Evolutionary conservation across 2,329 filamentous ascomycete species (phyloP), one percentile per base, ranked within the genome.

Genomic region (Raffaelea albimanens): DNA sequence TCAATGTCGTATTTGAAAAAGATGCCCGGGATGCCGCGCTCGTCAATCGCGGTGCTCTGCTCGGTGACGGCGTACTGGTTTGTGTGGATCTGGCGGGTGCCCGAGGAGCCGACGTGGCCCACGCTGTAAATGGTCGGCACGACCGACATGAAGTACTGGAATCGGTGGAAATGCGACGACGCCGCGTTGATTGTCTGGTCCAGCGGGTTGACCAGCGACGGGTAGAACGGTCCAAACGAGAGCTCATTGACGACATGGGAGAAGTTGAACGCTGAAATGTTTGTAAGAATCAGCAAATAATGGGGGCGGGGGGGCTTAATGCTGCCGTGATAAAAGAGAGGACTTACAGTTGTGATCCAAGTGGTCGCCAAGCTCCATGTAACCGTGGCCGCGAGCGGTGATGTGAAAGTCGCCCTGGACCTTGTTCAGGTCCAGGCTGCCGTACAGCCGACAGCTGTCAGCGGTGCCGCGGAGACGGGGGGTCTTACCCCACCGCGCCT

Each of bases 1-100:
- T 98, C 93, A 57, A 98, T 96, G 63, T 97, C 91, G 68, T 95
- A 98, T 70, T 97, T 98, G 76, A 98, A 87, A 63, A 97, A 98
- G 52, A 98, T 81, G 29, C 93, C 93, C 0, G 93, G 93, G 1
- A 96, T 78, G 50, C 71, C 69, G 56, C 73, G 80, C 58, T 94
- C 85, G 47, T 73, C 70, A 39, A 94, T 76, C 33, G 73, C 68
- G 58, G 82, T 79, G 57, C 78, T 84, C 70, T 97, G 90, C 61
- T 90, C 87, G 1, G 90, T 97, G 1, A 95, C 93, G 51, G 91
- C 93, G 70, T 98, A 98, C 67, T 98, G 93, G 72, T 98, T 98
- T 16, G 93, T 97, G 66, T 84, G 80, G 61, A 98, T 81, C 46
- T 81, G 83, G 58, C 78, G 76, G 29, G 66, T 63, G 19, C 63